These are phyloP conservation scores for Alternaria ventricosa DNA, from an alignment of 2,329 filamentous ascomycete genomes.

Conservation along the genomic window DNA sequence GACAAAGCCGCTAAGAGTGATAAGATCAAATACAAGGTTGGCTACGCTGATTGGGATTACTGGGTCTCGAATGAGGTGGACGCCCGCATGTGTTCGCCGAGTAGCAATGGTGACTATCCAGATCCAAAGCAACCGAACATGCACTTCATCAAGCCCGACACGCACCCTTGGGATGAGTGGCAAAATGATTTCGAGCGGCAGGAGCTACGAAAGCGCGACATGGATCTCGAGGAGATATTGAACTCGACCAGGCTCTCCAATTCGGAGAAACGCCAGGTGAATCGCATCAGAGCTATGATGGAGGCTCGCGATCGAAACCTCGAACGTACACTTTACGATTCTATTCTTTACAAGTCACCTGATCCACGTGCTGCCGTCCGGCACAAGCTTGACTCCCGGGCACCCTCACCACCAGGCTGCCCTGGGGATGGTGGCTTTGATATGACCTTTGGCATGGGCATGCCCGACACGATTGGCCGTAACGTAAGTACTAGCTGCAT, in stretches of 20 bases:
- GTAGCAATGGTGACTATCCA: slow-evolving; percentile 7
- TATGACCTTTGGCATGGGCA: background rate
- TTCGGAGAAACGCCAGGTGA: background rate
- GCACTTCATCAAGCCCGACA: slow-evolving; percentile 12
- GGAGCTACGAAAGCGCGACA: slow-evolving; percentile 3
- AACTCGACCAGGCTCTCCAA: background rate
- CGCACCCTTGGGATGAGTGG: background rate
- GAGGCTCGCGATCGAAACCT: background rate
- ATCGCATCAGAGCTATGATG: background rate
- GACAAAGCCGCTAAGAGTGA: background rate
- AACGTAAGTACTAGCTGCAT: background rate
- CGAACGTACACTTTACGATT: background rate
- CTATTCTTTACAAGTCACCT: background rate
- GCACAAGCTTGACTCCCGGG: background rate
- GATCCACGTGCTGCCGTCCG: background rate
- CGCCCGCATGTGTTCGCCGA: slow-evolving; percentile 7
- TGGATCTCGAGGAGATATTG: background rate
- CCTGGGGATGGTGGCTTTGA: background rate
- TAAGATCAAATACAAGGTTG: slow-evolving; percentile 7
- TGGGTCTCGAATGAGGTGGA: slow-evolving; percentile 4
- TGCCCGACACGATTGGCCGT: background rate
- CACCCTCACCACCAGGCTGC: background rate
- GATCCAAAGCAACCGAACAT: slow-evolving; percentile 1
- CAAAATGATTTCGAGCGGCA: background rate
- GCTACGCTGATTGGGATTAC: slow-evolving; percentile 4